Evolutionary conservation across 805 yeast species (phyloP).

Genomic region (Metschnikowia colocasiae): DNA sequence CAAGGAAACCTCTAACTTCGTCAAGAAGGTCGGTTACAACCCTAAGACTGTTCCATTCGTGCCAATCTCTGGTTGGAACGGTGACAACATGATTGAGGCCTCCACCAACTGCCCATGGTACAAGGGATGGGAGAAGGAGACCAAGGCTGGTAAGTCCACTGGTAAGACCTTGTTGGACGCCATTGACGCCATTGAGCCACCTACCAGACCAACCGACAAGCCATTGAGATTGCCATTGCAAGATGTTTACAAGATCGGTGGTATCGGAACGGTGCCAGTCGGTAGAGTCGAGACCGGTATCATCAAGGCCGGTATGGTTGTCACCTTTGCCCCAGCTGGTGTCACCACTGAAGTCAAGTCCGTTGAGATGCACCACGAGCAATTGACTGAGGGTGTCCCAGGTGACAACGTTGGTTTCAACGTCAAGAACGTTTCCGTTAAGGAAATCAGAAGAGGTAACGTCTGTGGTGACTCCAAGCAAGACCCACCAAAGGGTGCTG

Average conservation of each 20-base stretch:
- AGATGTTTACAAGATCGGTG: conserved; percentile 92
- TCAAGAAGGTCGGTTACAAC: conserved; percentile 83
- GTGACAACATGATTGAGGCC: conserved; percentile 89
- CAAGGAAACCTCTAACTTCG: conserved; percentile 75
- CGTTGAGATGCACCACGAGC: conserved; percentile 86
- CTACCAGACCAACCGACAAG: conserved; percentile 77
- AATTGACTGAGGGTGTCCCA: conserved; percentile 73
- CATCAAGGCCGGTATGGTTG: conserved; percentile 89
- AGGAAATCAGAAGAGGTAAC: conserved; percentile 91
- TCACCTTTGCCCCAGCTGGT: conserved; percentile 86
- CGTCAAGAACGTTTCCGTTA: conserved; percentile 85
- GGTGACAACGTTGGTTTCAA: conserved; percentile 92
- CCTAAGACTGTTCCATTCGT: conserved; percentile 81
- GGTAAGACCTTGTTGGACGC: conserved; percentile 86
- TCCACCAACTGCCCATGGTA: conserved; percentile 82
- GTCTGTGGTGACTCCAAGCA: conserved; percentile 86
- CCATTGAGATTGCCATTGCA: conserved; percentile 87
- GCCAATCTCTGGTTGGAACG: conserved; percentile 83
- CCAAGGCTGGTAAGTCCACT: conserved; percentile 62
- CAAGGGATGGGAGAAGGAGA: conserved; percentile 82
- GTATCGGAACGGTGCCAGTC: conserved; percentile 89
- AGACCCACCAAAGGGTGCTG: conserved; percentile 80
- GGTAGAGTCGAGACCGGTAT: conserved; percentile 93
- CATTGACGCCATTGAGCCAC: conserved; percentile 78
- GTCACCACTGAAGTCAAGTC: conserved; percentile 87